Conservation (phyloP, 768 basidiomycete genomes). For the Russula dissimulans region DNA sequence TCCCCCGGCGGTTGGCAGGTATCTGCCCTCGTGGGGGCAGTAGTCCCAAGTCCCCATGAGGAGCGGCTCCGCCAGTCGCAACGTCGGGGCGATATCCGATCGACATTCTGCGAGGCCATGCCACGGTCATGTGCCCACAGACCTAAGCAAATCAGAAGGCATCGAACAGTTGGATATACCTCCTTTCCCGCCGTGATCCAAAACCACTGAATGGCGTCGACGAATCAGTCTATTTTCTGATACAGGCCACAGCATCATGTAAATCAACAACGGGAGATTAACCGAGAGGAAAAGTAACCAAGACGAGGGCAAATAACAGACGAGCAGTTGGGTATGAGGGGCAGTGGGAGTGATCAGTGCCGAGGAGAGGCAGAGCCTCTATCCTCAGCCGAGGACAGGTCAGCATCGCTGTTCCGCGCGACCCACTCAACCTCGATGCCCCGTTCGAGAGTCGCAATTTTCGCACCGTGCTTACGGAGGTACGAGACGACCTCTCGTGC, state of each 20-base stretch:
- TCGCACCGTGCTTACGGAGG: constrained; percentile 62
- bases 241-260: not conserved
- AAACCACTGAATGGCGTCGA: not conserved
- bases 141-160: too few species aligned
- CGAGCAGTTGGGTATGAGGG: too few species aligned
- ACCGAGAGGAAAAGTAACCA: not conserved
- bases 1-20: too few species aligned
- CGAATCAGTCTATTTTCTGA: not conserved
- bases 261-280: not conserved
- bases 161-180: too few species aligned
- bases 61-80: too few species aligned
- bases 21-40: too few species aligned
- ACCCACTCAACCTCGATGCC: constrained; percentile 64
- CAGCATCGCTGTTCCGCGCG: constrained; percentile 52
- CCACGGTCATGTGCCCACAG: too few species aligned
- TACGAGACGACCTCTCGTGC: constrained; percentile 67
- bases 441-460: constrained; percentile 43
- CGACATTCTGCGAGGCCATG: too few species aligned
- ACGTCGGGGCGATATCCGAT: too few species aligned
- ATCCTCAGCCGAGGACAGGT: constrained; percentile 25
- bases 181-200: too few species aligned
- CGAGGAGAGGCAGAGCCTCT: not conserved
- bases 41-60: too few species aligned
- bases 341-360: not conserved
- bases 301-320: not conserved